Evolutionary conservation across 1,139 yeast genomes (phyloP).

Genomic region (Hanseniaspora uvarum): DNA sequence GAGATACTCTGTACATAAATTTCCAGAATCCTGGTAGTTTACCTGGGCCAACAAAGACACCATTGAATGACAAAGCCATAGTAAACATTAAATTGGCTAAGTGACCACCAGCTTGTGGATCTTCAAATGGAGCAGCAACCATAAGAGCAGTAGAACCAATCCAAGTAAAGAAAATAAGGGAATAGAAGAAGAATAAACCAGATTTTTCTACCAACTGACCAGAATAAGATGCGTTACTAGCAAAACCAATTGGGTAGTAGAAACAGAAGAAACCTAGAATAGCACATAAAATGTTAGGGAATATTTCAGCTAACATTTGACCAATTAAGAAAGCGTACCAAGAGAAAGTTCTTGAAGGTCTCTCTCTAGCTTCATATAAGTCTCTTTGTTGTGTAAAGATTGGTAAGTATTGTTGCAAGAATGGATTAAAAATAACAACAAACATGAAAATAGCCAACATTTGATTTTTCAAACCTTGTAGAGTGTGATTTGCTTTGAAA

Average conservation of each 20-base stretch:
- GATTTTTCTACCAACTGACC: slow-evolving; percentile 50
- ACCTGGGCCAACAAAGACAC: slow-evolving; percentile 60
- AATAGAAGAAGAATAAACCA: slow-evolving; percentile 53
- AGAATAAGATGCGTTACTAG: slow-evolving; percentile 47
- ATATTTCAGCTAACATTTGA: slow-evolving; percentile 63
- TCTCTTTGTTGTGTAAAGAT: slow-evolving; percentile 54
- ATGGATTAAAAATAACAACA: slow-evolving; percentile 41
- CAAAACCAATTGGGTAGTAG: slow-evolving; percentile 74
- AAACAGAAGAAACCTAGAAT: slow-evolving; percentile 60
- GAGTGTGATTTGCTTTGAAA: slow-evolving; percentile 51
- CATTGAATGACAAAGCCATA: slow-evolving; percentile 66
- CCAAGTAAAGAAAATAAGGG: slow-evolving; percentile 49
- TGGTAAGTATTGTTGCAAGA: slow-evolving; percentile 56
- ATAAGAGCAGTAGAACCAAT: slow-evolving; percentile 57
- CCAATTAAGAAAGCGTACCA: slow-evolving; percentile 52
- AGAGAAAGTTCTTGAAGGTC: slow-evolving; percentile 58
- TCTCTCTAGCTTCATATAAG: slow-evolving; percentile 80
- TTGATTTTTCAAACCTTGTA: slow-evolving; percentile 55
- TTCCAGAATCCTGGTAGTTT: slow-evolving; percentile 52
- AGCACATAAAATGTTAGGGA: slow-evolving; percentile 60
- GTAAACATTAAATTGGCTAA: slow-evolving; percentile 54
- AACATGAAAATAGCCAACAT: slow-evolving; percentile 67
- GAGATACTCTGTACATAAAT: slow-evolving; percentile 54
- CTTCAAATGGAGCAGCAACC: slow-evolving; percentile 32
- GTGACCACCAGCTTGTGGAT: slow-evolving; percentile 69